phyloP scores from a whole-genome alignment of 768 basidiomycete genomes.

The Macrolepiota fuliginosa region DNA sequence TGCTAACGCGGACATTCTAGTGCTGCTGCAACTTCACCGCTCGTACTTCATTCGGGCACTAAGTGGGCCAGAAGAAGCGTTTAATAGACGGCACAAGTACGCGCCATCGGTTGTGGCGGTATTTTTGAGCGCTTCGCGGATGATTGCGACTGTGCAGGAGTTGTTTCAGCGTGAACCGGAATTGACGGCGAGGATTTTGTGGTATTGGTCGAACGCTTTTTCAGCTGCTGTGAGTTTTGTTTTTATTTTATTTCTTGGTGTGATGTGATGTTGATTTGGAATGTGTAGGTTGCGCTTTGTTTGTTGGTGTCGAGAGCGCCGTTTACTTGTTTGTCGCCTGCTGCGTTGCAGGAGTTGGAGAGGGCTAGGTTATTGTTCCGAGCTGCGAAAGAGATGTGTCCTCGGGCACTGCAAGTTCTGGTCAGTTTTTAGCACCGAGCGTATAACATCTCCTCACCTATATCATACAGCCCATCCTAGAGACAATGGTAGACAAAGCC shows the following conservation, averaged over 20 bases:
- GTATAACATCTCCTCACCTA: slow-evolving; percentile 7
- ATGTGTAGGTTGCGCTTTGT: slow-evolving; percentile 44
- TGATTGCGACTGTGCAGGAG: slow-evolving; percentile 59
- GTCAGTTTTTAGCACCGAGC: slow-evolving; percentile 26
- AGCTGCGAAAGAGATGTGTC: slow-evolving; percentile 41
- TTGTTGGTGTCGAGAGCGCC: slow-evolving; percentile 62
- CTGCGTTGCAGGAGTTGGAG: slow-evolving; percentile 61
- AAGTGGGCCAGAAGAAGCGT: slow-evolving; percentile 52
- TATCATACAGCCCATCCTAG: slow-evolving; percentile 38
- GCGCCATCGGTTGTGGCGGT: slow-evolving; percentile 71
- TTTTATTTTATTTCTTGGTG: slow-evolving; percentile 3
- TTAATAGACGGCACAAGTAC: slow-evolving; percentile 61
- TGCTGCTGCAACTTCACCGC: slow-evolving; percentile 64
- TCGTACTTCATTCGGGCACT: slow-evolving; percentile 67
- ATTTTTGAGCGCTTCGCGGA: slow-evolving; percentile 59
- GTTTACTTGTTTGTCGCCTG: slow-evolving; percentile 61
- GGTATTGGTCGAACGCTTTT: slow-evolving; percentile 54
- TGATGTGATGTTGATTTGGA: not conserved
- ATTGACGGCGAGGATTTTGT: slow-evolving; percentile 50
- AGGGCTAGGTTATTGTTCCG: slow-evolving; percentile 44
- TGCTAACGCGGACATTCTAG: slow-evolving; percentile 28
- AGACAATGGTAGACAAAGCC: slow-evolving; percentile 50
- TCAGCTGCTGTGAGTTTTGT: slow-evolving; percentile 46
- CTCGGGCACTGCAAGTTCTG: slow-evolving; percentile 43
- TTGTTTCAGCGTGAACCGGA: slow-evolving; percentile 58